A percentile compares a stretch with the other conserved stretches of the same genome.
These are phyloP conservation scores for Royoungia palumana DNA, from an alignment of 768 basidiomycete genomes.

Conservation along the genomic window DNA sequence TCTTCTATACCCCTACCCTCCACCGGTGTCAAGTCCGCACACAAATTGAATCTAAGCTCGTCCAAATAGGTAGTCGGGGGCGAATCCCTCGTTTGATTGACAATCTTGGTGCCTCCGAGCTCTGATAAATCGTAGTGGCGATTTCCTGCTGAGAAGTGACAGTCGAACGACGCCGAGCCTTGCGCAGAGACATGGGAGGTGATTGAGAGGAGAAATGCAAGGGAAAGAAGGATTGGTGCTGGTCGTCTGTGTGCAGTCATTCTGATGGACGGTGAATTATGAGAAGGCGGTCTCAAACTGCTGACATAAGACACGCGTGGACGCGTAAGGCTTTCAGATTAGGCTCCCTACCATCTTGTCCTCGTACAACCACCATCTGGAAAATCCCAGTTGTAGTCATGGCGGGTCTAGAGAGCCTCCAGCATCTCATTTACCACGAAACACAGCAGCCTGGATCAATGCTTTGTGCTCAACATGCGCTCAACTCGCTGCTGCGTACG, in stretches of 20 bases:
- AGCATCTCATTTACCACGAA: constrained; percentile 70
- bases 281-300: neutral
- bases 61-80: constrained; percentile 67
- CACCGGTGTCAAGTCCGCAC: constrained; percentile 49
- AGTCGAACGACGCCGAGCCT: constrained; percentile 48
- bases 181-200: constrained; percentile 32
- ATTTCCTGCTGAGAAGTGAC: constrained; percentile 40
- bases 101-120: constrained; percentile 49
- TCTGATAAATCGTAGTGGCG: constrained; percentile 58
- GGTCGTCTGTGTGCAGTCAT: constrained; percentile 22
- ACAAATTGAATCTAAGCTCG: constrained; percentile 63
- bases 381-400: constrained; percentile 33
- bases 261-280: neutral
- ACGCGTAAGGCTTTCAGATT: constrained; percentile 23
- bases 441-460: constrained; percentile 73
- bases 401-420: constrained; percentile 56
- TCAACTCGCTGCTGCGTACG: constrained; percentile 75
- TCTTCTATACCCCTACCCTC: constrained; percentile 52
- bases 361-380: constrained; percentile 13
- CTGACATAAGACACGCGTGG: constrained; percentile 34
- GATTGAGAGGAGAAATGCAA: constrained; percentile 19
- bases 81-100: constrained; percentile 49
- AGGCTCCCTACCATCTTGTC: constrained; percentile 9
- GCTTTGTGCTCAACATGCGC: constrained; percentile 85
- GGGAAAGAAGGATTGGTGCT: constrained; percentile 8